Conservation (phyloP, 2,329 filamentous ascomycete genomes). For the Neonectria hederae region DNA sequence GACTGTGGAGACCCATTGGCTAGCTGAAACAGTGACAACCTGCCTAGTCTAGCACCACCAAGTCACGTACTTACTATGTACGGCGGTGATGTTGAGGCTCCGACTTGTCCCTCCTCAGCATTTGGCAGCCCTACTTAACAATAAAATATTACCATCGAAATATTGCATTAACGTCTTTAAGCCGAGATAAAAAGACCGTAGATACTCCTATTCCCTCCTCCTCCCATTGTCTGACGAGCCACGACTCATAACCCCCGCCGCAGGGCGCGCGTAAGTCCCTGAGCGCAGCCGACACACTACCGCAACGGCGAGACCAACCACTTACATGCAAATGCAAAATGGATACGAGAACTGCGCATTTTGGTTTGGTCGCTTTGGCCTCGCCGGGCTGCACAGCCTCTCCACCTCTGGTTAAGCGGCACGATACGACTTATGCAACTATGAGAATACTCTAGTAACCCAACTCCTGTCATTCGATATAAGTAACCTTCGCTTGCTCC, state of each 20-base stretch:
- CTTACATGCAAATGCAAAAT: not conserved
- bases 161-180: not conserved
- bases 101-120: not conserved
- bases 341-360: not conserved
- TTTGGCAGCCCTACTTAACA: not conserved
- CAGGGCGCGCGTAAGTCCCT: not conserved
- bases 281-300: not conserved
- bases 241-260: not conserved
- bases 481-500: conserved; percentile 11
- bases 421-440: conserved; percentile 17
- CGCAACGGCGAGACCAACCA: not conserved
- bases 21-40: not conserved
- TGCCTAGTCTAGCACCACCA: not conserved
- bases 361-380: not conserved
- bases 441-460: conserved; percentile 6
- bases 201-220: too few relatives aligned
- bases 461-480: conserved; percentile 8
- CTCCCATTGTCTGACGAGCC: not conserved
- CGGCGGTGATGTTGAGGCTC: not conserved
- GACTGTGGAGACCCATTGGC: not conserved
- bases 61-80: not conserved
- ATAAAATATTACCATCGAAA: not conserved
- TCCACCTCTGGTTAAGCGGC: conserved; percentile 18
- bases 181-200: not conserved
- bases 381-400: conserved; percentile 20